Evolutionary conservation across 2,329 filamentous ascomycete genomes (phyloP), one percentile per base, ranked within the genome.

Genomic region (Dryadomyces sulphureus): DNA sequence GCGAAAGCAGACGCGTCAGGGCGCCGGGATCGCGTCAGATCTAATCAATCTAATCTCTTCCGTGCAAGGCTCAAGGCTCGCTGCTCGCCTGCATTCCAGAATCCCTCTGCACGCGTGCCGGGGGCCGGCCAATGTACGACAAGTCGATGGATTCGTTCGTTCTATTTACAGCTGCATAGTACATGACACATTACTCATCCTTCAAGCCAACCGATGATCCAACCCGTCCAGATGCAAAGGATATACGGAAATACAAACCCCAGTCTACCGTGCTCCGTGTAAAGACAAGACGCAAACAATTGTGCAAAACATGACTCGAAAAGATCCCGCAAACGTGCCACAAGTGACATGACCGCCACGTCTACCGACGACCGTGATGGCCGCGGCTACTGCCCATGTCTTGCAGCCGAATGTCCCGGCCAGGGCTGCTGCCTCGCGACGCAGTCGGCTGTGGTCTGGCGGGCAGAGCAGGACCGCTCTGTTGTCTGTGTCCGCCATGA

Each of bases 31-130:
- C 30, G 32, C 20, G 27, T 22, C n/a, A 32, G 43, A 45, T 45
- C 43, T 45, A 34, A 43, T 43, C 41, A 43, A 45, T 45, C 43
- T 35, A 40, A 45, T 45, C 43, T 24, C 20, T 27, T n/a, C n/a
- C n/a, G n/a, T n/a, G n/a, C n/a, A n/a, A n/a, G n/a, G n/a, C n/a
- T n/a, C n/a, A n/a, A n/a, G n/a, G n/a, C n/a, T n/a, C n/a, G n/a
- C n/a, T 5, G 34, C 35, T 17, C 40, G 3, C 11, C 24, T n/a
- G n/a, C n/a, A n/a, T n/a, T n/a, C n/a, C n/a, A n/a, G n/a, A n/a
- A n/a, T n/a, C n/a, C n/a, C n/a, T n/a, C n/a, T n/a, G n/a, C n/a
- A n/a, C n/a, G n/a, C n/a, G n/a, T n/a, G n/a, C n/a, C n/a, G n/a
- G n/a, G n/a, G n/a, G n/a, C n/a, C n/a, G n/a, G n/a, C n/a, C n/a